Percentiles rank a stretch among this genome's conserved stretches.
phyloP scores from a whole-genome alignment of 1,284 basidiomycete species.

The Ceratobasidium sp. region DNA sequence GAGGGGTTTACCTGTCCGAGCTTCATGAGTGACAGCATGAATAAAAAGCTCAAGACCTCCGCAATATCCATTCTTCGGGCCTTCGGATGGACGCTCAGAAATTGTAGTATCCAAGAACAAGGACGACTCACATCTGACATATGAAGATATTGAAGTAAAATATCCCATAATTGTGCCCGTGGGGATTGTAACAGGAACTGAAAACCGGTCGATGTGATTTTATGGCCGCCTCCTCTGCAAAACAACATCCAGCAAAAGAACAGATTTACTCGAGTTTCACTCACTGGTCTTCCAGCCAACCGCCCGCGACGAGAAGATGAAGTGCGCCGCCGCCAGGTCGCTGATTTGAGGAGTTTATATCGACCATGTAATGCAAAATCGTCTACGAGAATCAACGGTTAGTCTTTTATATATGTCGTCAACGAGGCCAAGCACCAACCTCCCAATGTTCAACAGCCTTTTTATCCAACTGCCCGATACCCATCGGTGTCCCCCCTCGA shows the following conservation, averaged over 20 bases:
- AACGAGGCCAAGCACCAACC: slow-evolving; percentile 62
- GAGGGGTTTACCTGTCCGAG: slow-evolving; percentile 76
- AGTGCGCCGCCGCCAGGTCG: slow-evolving; percentile 85
- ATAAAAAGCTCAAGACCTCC: slow-evolving; percentile 92
- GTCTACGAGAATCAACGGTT: slow-evolving; percentile 66
- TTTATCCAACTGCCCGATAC: slow-evolving; percentile 78
- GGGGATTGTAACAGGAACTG: slow-evolving; percentile 97
- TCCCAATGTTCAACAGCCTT: slow-evolving; percentile 97
- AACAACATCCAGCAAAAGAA: background rate
- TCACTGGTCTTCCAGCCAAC: slow-evolving; percentile 77
- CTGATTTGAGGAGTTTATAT: slow-evolving; percentile 74
- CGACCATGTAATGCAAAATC: slow-evolving; percentile 98
- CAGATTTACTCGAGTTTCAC: slow-evolving; percentile 47
- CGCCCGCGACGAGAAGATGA: slow-evolving; percentile 84
- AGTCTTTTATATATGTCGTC: slow-evolving; percentile 37
- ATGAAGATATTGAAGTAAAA: slow-evolving; percentile 89
- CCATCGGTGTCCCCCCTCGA: slow-evolving; percentile 64
- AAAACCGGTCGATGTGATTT: slow-evolving; percentile 96
- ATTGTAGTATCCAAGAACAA: slow-evolving; percentile 43
- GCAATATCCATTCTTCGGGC: slow-evolving; percentile 91
- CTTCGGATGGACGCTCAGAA: slow-evolving; percentile 59
- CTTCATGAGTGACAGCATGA: slow-evolving; percentile 96
- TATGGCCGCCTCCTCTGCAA: slow-evolving; percentile 60
- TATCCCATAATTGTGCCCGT: slow-evolving; percentile 98
- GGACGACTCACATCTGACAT: slow-evolving; percentile 75